These are phyloP conservation scores for Alternaria longipes DNA, from an alignment of 2,329 filamentous ascomycete genomes.

Conservation along the genomic window DNA sequence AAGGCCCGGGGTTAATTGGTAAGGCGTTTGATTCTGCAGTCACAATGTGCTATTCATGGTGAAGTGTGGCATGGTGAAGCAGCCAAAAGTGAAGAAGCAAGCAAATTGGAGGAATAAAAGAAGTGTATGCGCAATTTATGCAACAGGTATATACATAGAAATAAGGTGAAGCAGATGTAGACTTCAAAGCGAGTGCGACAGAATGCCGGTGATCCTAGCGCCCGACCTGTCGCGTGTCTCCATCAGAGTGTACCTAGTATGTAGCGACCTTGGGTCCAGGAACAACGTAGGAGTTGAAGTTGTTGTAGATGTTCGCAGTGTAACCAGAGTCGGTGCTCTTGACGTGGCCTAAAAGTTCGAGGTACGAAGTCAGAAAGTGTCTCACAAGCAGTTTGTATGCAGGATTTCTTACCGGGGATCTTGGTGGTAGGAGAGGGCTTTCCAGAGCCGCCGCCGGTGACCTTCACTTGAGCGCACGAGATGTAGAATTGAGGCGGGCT, in stretches of 20 bases:
- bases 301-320: constrained; percentile 52
- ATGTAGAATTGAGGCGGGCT: constrained; percentile 43
- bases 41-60: background rate
- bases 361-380: background rate
- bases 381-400: background rate
- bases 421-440: background rate
- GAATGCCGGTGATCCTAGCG: background rate
- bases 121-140: background rate
- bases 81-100: background rate
- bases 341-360: constrained; percentile 26
- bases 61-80: background rate
- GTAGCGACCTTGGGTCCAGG: constrained; percentile 50
- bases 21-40: constrained; percentile 5
- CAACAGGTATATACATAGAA: constrained; percentile 22
- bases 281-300: constrained; percentile 49
- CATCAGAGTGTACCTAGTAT: constrained; percentile 34
- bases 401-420: background rate
- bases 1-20: background rate
- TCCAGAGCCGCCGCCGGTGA: constrained; percentile 50
- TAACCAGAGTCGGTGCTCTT: constrained; percentile 48
- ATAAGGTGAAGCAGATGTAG: constrained; percentile 1
- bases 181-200: background rate
- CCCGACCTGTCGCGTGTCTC: background rate
- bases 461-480: constrained; percentile 58
- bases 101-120: background rate